Conservation (phyloP, 2,329 filamentous ascomycete genomes). For the Stagonosporopsis cucurbitacearum region DNA sequence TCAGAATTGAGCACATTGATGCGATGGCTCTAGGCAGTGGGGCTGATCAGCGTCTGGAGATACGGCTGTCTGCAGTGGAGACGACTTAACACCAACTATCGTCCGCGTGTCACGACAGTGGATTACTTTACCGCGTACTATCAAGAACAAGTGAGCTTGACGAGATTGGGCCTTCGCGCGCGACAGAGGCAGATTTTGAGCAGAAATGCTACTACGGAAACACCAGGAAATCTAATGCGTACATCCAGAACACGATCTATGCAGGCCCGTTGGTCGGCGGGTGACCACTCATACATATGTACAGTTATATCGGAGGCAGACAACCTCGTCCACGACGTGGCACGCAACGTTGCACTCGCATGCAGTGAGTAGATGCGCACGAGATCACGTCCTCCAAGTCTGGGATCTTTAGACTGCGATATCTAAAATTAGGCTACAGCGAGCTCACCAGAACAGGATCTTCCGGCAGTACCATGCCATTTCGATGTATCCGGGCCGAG, state of each 20-base stretch:
- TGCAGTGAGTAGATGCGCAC: conserved; percentile 3
- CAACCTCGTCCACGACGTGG: conserved; percentile 8
- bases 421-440: conserved; percentile 13
- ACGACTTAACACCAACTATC: background rate
- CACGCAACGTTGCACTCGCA: conserved; percentile 7
- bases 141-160: background rate
- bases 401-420: background rate
- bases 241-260: background rate
- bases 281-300: background rate
- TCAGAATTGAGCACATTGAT: background rate
- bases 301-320: background rate
- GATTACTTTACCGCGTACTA: background rate
- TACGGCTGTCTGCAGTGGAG: background rate
- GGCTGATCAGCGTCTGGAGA: conserved; percentile 5
- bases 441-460: conserved; percentile 8
- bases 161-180: background rate
- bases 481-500: conserved; percentile 3
- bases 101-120: background rate
- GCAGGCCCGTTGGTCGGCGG: conserved; percentile 5
- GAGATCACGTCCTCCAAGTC: conserved; percentile 9
- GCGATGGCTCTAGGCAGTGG: background rate
- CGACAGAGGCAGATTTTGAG: background rate
- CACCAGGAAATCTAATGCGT: background rate
- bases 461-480: conserved; percentile 1
- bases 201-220: background rate